Conservation (phyloP, 2,329 filamentous ascomycete genomes). For the Trichoderma breve region DNA sequence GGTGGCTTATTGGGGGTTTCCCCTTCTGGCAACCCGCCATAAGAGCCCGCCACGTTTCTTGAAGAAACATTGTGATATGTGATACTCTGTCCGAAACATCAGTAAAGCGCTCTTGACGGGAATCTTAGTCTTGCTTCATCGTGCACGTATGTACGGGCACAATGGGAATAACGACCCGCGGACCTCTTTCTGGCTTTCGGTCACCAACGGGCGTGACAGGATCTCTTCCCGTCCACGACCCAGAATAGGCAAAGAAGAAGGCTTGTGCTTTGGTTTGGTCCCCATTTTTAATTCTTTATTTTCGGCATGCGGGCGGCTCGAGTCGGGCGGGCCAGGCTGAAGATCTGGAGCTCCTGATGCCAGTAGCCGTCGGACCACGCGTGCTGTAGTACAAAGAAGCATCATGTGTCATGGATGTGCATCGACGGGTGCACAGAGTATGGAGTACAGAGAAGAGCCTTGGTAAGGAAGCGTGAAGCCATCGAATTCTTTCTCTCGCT, state of each 20-base stretch:
- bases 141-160: neutral
- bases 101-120: neutral
- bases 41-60: neutral
- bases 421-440: neutral
- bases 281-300: neutral
- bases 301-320: neutral
- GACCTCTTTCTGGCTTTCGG: neutral
- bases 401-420: neutral
- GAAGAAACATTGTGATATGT: neutral
- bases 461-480: neutral
- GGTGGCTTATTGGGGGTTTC: neutral
- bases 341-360: constrained; percentile 8
- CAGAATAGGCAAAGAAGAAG: neutral
- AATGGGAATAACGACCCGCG: neutral
- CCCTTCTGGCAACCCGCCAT: neutral
- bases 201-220: neutral
- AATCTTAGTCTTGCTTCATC: neutral
- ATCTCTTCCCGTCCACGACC: neutral
- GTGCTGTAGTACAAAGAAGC: neutral
- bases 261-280: neutral
- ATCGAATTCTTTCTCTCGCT: neutral
- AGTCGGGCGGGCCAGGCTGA: neutral
- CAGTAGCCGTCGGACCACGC: neutral
- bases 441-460: neutral
- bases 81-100: neutral